A percentile compares a stretch with the other conserved stretches of the same genome.
Evolutionary conservation across 495 filamentous ascomycete genomes (phyloP).

Genomic region (Neurospora sp.): DNA sequence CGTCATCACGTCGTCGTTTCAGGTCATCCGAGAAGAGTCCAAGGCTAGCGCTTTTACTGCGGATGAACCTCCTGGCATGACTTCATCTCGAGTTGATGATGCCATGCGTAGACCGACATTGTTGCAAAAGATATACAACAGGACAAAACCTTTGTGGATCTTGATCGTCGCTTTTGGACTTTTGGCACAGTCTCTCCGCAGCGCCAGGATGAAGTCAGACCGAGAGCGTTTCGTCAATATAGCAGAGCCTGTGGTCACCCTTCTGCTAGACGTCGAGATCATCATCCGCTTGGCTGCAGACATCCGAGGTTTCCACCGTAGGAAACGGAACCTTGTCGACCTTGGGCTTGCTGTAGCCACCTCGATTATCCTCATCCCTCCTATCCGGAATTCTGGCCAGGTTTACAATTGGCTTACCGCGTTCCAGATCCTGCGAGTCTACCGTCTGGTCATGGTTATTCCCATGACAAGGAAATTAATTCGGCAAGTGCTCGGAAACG

Average conservation of each 20-base stretch:
- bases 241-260: slow-evolving; percentile 68
- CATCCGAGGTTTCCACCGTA: slow-evolving; percentile 68
- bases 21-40: slow-evolving; percentile 96
- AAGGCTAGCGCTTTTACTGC: slow-evolving; percentile 85
- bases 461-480: slow-evolving; percentile 80
- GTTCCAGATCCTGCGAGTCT: slow-evolving; percentile 88
- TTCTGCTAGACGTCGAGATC: slow-evolving; percentile 77
- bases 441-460: slow-evolving; percentile 84
- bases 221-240: slow-evolving; percentile 43
- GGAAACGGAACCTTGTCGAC: slow-evolving; percentile 67
- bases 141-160: slow-evolving; percentile 71
- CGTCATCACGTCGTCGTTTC: slow-evolving; percentile 96
- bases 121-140: slow-evolving; percentile 61
- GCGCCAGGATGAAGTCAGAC: slow-evolving; percentile 53
- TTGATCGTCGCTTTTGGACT: slow-evolving; percentile 68
- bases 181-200: slow-evolving; percentile 63
- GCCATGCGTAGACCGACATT: slow-evolving; percentile 33
- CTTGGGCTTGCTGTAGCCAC: slow-evolving; percentile 70
- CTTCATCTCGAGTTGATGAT: background rate
- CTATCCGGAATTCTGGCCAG: slow-evolving; percentile 64
- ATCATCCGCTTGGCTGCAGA: slow-evolving; percentile 64
- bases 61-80: slow-evolving; percentile 39
- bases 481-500: slow-evolving; percentile 77
- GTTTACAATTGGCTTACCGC: slow-evolving; percentile 82
- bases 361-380: slow-evolving; percentile 74